Conservation (phyloP, 805 yeast species). For the Ogataea populi-albae region DNA sequence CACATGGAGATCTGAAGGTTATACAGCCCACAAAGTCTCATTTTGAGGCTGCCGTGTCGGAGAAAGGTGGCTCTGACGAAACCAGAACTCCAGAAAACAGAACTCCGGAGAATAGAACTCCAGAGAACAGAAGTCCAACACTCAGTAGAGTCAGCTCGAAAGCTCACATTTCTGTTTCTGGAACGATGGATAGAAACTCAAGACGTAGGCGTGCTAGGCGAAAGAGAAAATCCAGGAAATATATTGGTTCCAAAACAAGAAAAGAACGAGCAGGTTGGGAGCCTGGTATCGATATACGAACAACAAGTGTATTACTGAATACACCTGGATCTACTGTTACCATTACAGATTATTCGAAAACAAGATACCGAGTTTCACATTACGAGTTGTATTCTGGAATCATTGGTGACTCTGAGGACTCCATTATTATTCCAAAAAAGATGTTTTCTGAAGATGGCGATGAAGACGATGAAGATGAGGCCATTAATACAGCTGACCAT, state of each 20-base stretch:
- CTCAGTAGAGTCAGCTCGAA: neutral
- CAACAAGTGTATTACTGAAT: constrained; percentile 49
- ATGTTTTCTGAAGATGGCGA: constrained; percentile 12
- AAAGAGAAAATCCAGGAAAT: constrained; percentile 25
- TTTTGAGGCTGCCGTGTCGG: constrained; percentile 3
- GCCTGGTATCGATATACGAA: constrained; percentile 54
- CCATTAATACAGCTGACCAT: constrained; percentile 2
- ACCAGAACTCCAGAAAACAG: neutral
- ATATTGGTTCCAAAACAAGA: constrained; percentile 37
- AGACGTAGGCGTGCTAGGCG: constrained; percentile 4
- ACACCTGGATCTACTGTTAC: constrained; percentile 54
- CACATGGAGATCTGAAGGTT: neutral
- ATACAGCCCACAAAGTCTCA: constrained; percentile 8
- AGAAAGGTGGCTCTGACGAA: neutral
- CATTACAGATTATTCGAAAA: constrained; percentile 48
- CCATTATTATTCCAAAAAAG: constrained; percentile 8
- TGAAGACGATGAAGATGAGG: constrained; percentile 12
- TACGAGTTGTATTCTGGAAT: constrained; percentile 36
- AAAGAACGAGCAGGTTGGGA: constrained; percentile 51
- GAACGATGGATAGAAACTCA: neutral
- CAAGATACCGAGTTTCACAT: constrained; percentile 42
- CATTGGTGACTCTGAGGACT: constrained; percentile 18
- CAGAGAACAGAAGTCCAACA: neutral
- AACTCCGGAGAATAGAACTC: too few relatives aligned
- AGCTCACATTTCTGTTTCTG: neutral